Conservation (phyloP, 2,329 filamentous ascomycete species). For the Stemphylium beticola region DNA sequence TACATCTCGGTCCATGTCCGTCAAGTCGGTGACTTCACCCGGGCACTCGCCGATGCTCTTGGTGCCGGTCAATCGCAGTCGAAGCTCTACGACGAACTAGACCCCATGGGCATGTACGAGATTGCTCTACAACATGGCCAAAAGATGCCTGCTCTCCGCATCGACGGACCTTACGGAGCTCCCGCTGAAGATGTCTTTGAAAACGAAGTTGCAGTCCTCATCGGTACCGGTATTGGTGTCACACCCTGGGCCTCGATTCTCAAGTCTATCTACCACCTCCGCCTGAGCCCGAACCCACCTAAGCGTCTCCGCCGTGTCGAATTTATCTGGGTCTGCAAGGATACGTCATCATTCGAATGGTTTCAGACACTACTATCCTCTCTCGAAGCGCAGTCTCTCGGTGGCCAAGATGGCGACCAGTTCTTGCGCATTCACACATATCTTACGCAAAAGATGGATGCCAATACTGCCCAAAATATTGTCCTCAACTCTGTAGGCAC, state of each 20-base stretch:
- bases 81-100: slow-evolving; percentile 87
- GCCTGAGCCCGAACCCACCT: slow-evolving; percentile 86
- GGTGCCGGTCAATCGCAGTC: slow-evolving; percentile 86
- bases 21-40: slow-evolving; percentile 96
- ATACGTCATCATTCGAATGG: slow-evolving; percentile 97
- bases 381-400: slow-evolving; percentile 82
- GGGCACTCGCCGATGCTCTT: slow-evolving; percentile 91
- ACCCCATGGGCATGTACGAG: slow-evolving; percentile 97
- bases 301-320: slow-evolving; percentile 90
- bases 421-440: slow-evolving; percentile 99
- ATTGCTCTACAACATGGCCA: slow-evolving; percentile 93
- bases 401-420: slow-evolving; percentile 69
- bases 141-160: slow-evolving; percentile 85
- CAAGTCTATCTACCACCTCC: slow-evolving; percentile 98
- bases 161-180: slow-evolving; percentile 95
- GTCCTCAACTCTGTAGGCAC: slow-evolving; percentile 93
- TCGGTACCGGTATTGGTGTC: slow-evolving; percentile 86
- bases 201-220: slow-evolving; percentile 85
- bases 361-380: slow-evolving; percentile 93
- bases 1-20: slow-evolving; percentile 95
- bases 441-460: slow-evolving; percentile 89
- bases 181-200: slow-evolving; percentile 97
- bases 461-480: slow-evolving; percentile 94
- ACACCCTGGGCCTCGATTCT: slow-evolving; percentile 86
- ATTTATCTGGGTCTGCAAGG: slow-evolving; percentile 98